These are phyloP conservation scores for Albatrellus ellisii DNA, from an alignment of 768 basidiomycete species.

Conservation along the genomic window DNA sequence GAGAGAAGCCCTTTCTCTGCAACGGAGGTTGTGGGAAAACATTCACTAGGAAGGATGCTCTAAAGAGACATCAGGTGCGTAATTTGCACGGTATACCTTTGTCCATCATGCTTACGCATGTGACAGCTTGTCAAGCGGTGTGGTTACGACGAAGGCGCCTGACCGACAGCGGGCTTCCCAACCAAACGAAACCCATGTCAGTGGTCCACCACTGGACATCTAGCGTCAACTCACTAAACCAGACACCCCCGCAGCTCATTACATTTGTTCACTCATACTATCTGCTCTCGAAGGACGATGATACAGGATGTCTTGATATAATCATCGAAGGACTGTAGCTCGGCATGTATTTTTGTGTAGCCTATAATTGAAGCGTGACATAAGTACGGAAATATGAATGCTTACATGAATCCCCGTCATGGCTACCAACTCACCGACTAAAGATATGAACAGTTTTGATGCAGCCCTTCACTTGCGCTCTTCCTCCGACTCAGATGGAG, in stretches of 20 bases:
- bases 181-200: too few relatives aligned
- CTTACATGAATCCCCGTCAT: conserved; percentile 8
- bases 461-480: neutral
- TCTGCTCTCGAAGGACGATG: neutral
- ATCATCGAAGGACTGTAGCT: neutral
- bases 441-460: neutral
- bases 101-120: neutral
- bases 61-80: conserved; percentile 71
- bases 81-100: neutral
- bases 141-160: conserved; percentile 37
- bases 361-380: conserved; percentile 9
- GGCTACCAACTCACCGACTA: conserved; percentile 2
- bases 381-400: conserved; percentile 1
- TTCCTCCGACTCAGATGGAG: neutral
- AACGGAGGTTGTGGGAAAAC: conserved; percentile 81
- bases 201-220: neutral
- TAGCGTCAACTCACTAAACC: neutral
- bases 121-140: conserved; percentile 64
- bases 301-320: conserved; percentile 1
- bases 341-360: conserved; percentile 4
- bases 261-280: neutral
- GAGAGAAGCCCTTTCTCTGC: conserved; percentile 74
- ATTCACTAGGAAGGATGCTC: conserved; percentile 75
- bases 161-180: conserved; percentile 4
- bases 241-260: neutral